These are phyloP conservation scores for Sporodiniella umbellata DNA, from an alignment of 371 early-diverging fungal genomes.

Conservation along the genomic window DNA sequence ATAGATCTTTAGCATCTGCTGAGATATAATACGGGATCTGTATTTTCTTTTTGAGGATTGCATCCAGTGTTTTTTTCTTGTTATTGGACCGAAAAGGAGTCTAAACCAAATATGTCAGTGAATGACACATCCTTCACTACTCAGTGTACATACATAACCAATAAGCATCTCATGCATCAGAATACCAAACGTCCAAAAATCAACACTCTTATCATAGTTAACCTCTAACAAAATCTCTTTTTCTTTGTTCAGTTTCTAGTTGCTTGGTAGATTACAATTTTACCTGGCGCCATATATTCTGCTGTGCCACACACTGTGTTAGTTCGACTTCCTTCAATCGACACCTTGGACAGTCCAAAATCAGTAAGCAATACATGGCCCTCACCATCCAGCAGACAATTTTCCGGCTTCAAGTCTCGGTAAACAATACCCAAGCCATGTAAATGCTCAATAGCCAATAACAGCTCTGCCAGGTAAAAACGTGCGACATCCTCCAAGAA, in stretches of 20 bases:
- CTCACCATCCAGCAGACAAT: slow-evolving; percentile 74
- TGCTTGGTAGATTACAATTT: background rate
- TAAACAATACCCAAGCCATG: slow-evolving; percentile 87
- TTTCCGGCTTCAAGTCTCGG: slow-evolving; percentile 88
- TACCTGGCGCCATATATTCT: slow-evolving; percentile 71
- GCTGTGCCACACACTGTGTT: slow-evolving; percentile 92
- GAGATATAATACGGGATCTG: slow-evolving; percentile 71
- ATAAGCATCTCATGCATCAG: slow-evolving; percentile 88
- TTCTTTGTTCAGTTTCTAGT: no score
- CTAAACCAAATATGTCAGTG: slow-evolving; percentile 8
- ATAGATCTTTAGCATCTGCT: slow-evolving; percentile 62
- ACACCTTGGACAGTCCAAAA: slow-evolving; percentile 88
- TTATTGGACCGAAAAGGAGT: slow-evolving; percentile 79
- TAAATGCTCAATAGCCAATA: slow-evolving; percentile 83
- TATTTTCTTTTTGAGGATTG: slow-evolving; percentile 74
- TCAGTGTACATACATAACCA: slow-evolving; percentile 48
- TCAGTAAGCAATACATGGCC: slow-evolving; percentile 89
- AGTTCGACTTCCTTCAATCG: slow-evolving; percentile 59
- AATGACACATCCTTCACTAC: background rate
- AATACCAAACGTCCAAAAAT: slow-evolving; percentile 95
- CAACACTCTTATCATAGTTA: slow-evolving; percentile 83
- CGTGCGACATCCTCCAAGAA: slow-evolving; percentile 75
- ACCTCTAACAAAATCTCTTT: slow-evolving; percentile 77
- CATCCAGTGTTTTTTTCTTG: slow-evolving; percentile 75
- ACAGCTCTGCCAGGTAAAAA: slow-evolving; percentile 83